A percentile compares a stretch with the other conserved stretches of the same genome.
phyloP scores from a whole-genome alignment of 2,329 filamentous ascomycete species.

The Ceratocystis lukuohia region DNA sequence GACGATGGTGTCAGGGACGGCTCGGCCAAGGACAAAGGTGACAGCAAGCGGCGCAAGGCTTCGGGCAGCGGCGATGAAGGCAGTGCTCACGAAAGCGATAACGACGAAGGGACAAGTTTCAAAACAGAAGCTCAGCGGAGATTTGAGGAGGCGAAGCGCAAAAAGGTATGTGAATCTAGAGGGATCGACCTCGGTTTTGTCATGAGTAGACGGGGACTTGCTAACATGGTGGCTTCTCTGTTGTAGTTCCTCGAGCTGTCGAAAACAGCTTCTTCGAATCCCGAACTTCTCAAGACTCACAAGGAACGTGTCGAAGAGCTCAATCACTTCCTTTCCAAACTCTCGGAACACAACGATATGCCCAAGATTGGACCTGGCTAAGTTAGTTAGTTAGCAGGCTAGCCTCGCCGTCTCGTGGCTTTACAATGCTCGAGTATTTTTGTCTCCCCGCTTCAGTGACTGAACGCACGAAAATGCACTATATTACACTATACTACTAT shows the following conservation, averaged over 20 bases:
- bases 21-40: constrained; percentile 22
- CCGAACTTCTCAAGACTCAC: constrained; percentile 86
- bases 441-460: no score
- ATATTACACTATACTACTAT: not conserved
- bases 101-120: constrained; percentile 25
- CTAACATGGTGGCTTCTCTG: constrained; percentile 1
- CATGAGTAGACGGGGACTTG: not conserved
- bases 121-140: constrained; percentile 79
- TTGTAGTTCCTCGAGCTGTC: constrained; percentile 65
- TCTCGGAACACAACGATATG: constrained; percentile 99
- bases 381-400: constrained; percentile 22
- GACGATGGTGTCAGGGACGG: constrained; percentile 22
- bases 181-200: not conserved
- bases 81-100: constrained; percentile 21
- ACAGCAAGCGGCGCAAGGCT: constrained; percentile 21
- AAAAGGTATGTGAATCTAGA: constrained; percentile 47
- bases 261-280: constrained; percentile 41
- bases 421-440: not conserved
- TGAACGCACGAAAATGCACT: not conserved
- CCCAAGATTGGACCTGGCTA: constrained; percentile 48
- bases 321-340: constrained; percentile 78
- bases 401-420: constrained; percentile 20
- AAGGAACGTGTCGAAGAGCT: constrained; percentile 93
- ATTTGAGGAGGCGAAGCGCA: constrained; percentile 68
- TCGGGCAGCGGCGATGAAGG: constrained; percentile 20